Percentiles rank a stretch among this genome's conserved stretches.
Conservation (phyloP, 805 yeast species). For the Blastobotrys attinorum region DNA sequence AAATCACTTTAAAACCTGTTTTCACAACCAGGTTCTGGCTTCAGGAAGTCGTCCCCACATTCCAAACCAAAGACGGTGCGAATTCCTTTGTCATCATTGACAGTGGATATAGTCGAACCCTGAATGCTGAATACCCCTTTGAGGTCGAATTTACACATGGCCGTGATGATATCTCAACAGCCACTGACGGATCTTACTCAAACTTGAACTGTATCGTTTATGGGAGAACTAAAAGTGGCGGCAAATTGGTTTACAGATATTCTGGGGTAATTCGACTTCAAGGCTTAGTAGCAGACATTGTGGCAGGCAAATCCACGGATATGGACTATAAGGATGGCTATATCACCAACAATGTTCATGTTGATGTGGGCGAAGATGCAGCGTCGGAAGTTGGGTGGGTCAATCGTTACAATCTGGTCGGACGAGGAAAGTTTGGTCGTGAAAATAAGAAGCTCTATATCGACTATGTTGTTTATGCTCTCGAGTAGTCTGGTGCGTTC, state of each 20-base stretch:
- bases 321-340: conserved; percentile 41
- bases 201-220: conserved; percentile 28
- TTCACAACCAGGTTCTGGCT: neutral
- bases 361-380: conserved; percentile 36
- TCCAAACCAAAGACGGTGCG: neutral
- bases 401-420: conserved; percentile 39
- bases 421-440: conserved; percentile 53
- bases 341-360: conserved; percentile 40
- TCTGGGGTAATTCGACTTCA: conserved; percentile 40
- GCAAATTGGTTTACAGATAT: conserved; percentile 32
- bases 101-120: conserved; percentile 21
- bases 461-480: conserved; percentile 34
- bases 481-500: neutral
- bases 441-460: conserved; percentile 42
- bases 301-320: conserved; percentile 26
- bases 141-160: conserved; percentile 35
- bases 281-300: conserved; percentile 32
- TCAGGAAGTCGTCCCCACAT: conserved; percentile 1
- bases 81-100: neutral
- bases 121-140: conserved; percentile 33
- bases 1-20: neutral
- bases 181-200: conserved; percentile 7
- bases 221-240: conserved; percentile 38
- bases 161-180: conserved; percentile 40
- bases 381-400: conserved; percentile 41